A percentile compares a stretch with the other conserved stretches of the same genome.
Evolutionary conservation across 257 asterid species (phyloP).

Genomic region (Scutellaria galericulata): DNA sequence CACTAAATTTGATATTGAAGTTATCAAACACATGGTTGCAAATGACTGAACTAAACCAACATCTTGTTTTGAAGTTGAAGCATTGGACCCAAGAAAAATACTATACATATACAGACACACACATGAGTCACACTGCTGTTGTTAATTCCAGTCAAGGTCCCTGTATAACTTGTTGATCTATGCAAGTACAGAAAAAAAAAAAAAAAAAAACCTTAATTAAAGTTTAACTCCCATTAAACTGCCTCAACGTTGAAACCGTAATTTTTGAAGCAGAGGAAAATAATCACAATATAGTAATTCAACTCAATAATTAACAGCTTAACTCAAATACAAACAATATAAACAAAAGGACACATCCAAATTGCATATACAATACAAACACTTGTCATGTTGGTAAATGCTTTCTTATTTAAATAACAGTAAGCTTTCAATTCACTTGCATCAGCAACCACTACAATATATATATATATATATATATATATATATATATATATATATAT

Average conservation of each 20-base stretch:
- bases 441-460: constrained; percentile 10
- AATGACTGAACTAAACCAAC: no score
- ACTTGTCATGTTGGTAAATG: not conserved
- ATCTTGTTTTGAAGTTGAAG: no score
- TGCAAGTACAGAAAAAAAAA: not conserved
- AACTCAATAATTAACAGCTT: constrained; percentile 7
- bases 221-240: not conserved
- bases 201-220: not conserved
- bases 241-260: not conserved
- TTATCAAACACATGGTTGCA: no score
- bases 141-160: not conserved
- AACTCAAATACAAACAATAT: not conserved
- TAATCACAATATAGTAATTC: not conserved
- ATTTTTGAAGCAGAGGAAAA: not conserved
- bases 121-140: not conserved
- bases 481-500: no score
- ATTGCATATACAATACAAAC: not conserved
- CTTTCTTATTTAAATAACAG: not conserved
- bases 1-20: no score
- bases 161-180: not conserved
- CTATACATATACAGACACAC: not conserved
- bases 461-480: no score
- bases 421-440: not conserved
- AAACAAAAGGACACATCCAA: constrained; percentile 5
- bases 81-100: not conserved